Evolutionary conservation across 441 rosid species (phyloP).

Genomic region (Aquilaria agallochum): DNA sequence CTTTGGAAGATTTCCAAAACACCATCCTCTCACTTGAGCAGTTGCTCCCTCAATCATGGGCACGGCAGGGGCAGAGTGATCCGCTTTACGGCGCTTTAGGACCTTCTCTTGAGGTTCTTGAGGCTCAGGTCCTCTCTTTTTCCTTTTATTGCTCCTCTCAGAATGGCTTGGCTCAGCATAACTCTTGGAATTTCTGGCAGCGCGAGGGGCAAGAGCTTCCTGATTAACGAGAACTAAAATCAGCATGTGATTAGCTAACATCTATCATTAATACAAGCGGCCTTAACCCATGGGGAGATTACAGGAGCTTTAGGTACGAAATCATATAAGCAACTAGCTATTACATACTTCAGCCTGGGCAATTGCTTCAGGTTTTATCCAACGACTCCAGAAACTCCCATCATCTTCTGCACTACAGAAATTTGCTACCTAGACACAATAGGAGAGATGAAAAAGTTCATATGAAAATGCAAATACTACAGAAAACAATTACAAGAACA

Average conservation of each 20-base stretch:
- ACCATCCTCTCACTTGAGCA: conserved; percentile 99
- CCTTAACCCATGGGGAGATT: conserved; percentile 2
- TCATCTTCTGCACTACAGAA: conserved; percentile 92
- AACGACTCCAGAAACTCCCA: conserved; percentile 99
- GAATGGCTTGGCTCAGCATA: conserved; percentile 79
- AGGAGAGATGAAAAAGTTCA: conserved; percentile 18
- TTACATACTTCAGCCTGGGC: conserved; percentile 78
- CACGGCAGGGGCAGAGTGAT: conserved; percentile 50
- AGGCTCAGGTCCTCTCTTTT: conserved; percentile 78
- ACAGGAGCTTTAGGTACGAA: conserved; percentile 12
- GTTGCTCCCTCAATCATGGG: conserved; percentile 88
- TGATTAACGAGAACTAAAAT: conserved; percentile 21
- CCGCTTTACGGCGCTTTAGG: conserved; percentile 82
- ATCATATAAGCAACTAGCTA: conserved; percentile 13
- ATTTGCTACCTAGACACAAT: conserved; percentile 74
- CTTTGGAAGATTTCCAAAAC: conserved; percentile 90
- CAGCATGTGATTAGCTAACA: not conserved
- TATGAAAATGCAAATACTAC: conserved; percentile 3
- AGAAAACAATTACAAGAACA: conserved; percentile 7
- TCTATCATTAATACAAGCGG: not conserved
- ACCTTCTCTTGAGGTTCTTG: conserved; percentile 63
- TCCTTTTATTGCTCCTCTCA: conserved; percentile 74
- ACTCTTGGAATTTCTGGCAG: conserved; percentile 90
- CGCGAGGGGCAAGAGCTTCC: conserved; percentile 96
- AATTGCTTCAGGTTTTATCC: conserved; percentile 98